Evolutionary conservation across 495 filamentous ascomycete genomes (phyloP), one percentile per base, ranked within the genome.

Genomic region (Neurospora sp.): DNA sequence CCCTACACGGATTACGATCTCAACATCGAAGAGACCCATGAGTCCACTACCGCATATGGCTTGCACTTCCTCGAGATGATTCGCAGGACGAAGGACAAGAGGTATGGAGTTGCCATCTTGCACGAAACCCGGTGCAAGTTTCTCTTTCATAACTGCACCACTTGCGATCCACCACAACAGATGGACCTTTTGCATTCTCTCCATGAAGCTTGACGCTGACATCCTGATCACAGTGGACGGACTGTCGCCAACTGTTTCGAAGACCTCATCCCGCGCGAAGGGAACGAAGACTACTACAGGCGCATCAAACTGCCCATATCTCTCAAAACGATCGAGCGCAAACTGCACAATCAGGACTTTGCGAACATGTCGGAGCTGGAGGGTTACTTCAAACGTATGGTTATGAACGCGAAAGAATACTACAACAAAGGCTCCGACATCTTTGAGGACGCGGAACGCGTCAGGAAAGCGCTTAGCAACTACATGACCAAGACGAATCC

Each of bases 401-500:
- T 94, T 72, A 85, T 85, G 44, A 94, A 94, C 78, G 91, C 92
- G 7, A 94, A 93, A 77, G 86, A 89, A 31, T 92, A 85, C 80
- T 92, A 93, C 76, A 85, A 88, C 70, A 90, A 88, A 77, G 84
- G 82, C 27, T 90, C 90, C 3, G 81, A 88, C 44, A 82, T 91
- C 38, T 93, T 89, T 78, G 89, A 90, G 6, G 92, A 94, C 79
- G 91, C 92, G 1, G 92, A 94, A 76, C 88, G 91, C 37, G 85
- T 94, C 39, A 86, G 92, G 16, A 94, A 94, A 79, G 87, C 90
- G 27, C 83, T 92, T 20, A 92, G 88, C 78, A 92, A 91, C 77
- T 90, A 86, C 76, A 94, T 94, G 92, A 87, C 87, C 66, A 90
- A 90, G 77, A 85, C 88, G 75, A 94, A 94, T 74, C 92, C 92